Evolutionary conservation across 768 basidiomycete genomes (phyloP), one percentile per base, ranked within the genome.

Genomic region (Xerocomus spinulosus): DNA sequence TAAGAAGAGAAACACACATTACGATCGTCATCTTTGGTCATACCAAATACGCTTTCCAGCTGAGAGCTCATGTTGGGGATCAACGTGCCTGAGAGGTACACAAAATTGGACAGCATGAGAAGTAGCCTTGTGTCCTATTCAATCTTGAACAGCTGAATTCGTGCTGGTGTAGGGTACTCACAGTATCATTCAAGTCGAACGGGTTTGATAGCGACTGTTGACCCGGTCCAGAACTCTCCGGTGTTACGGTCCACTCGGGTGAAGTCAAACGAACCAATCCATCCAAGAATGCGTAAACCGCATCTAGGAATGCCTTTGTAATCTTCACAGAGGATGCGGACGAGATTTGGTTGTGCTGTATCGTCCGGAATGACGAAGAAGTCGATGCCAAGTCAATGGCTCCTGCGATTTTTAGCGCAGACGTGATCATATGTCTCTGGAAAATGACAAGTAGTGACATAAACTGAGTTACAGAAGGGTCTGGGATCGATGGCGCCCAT

Each of bases 41-140:
- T 73, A 33, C 83, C 83, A 59, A 94, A 83, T 4, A 84, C 80
- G 42, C 70, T 78, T 63, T 93, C 87, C 26, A 97, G 76, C 56
- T 92, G 85, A 43, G 72, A 76, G 40, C 92, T 76, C 81, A 97
- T 85, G 50, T 71, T 79, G 0, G 92, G 91, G 20, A 97, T 79
- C 28, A 88, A 68, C 0, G 71, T 68, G 46, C 77, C 77, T 46
- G 81, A 80, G 23, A 99, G 75, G 57, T 90, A 78, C 12, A 78
- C 79, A 55, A 98, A 82, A 63, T 98, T 97, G 14, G 92, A 90
- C 26, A 97, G 74, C 34, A 96, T 91, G 33, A 97, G 72, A 14
- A 99, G 75, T 38, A 94, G 74, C 37, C 95, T 82, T 13, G 79
- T 87, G 60, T 95, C 88, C 94, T 96, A 52, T n/a, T 35, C 44